Conservation (phyloP, 2,329 filamentous ascomycete species). For the Tolypocladium guangdongense region DNA sequence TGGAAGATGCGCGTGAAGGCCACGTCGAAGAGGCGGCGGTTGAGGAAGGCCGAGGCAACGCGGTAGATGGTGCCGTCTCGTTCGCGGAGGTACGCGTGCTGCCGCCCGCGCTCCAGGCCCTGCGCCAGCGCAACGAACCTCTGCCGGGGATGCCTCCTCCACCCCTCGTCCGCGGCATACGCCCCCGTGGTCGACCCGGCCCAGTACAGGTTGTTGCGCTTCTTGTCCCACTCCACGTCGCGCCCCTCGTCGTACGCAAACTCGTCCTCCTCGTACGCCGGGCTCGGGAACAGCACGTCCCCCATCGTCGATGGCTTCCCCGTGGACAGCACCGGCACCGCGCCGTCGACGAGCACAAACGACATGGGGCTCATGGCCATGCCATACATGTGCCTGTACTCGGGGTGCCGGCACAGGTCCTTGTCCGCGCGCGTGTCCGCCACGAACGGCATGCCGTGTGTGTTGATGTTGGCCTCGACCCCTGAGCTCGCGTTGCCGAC, state of each 20-base stretch:
- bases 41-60: slow-evolving; percentile 19
- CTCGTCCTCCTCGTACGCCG: slow-evolving; percentile 33
- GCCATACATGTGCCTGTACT: slow-evolving; percentile 32
- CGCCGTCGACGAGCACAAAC: slow-evolving; percentile 25
- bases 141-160: slow-evolving; percentile 34
- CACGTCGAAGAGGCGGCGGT: slow-evolving; percentile 29
- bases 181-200: slow-evolving; percentile 44
- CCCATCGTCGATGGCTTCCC: slow-evolving; percentile 34
- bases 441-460: slow-evolving; percentile 25
- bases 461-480: not conserved
- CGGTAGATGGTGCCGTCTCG: slow-evolving; percentile 7
- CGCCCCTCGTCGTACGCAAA: slow-evolving; percentile 27
- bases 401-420: slow-evolving; percentile 33
- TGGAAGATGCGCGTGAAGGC: slow-evolving; percentile 35
- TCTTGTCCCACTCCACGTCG: slow-evolving; percentile 37
- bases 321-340: slow-evolving; percentile 35
- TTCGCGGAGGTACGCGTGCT: slow-evolving; percentile 22
- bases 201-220: slow-evolving; percentile 44
- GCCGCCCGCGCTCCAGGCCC: slow-evolving; percentile 11
- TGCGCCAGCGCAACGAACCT: slow-evolving; percentile 28
- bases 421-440: slow-evolving; percentile 12
- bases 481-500: not conserved
- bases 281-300: slow-evolving; percentile 41
- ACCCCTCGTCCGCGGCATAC: slow-evolving; percentile 20
- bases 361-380: slow-evolving; percentile 32